Evolutionary conservation across 441 rosid genomes (phyloP).

Genomic region (Capsella rubella): DNA sequence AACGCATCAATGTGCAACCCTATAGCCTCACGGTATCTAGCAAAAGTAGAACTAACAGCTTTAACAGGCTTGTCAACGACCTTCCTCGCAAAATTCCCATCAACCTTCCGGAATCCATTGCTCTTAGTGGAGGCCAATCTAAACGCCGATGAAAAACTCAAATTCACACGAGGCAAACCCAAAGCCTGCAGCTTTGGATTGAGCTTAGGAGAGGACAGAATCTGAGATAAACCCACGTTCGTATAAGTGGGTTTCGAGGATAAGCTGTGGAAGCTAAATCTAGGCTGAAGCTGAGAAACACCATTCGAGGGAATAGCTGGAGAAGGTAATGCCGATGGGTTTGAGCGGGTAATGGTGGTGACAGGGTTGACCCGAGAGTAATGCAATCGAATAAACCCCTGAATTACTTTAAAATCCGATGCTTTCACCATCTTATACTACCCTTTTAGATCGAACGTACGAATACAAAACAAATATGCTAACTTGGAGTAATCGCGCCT

Average conservation of each 20-base stretch:
- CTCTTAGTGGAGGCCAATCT: constrained; percentile 53
- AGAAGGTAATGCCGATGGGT: constrained; percentile 31
- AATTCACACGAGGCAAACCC: constrained; percentile 38
- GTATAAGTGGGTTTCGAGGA: constrained; percentile 49
- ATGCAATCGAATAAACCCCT: constrained; percentile 57
- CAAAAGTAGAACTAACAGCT: constrained; percentile 59
- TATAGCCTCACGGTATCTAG: constrained; percentile 69
- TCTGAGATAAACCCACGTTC: constrained; percentile 49
- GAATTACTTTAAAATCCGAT: constrained; percentile 54
- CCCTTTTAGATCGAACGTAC: constrained; percentile 21
- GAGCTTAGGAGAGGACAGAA: constrained; percentile 32
- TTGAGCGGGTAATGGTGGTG: constrained; percentile 35
- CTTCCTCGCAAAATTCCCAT: constrained; percentile 55
- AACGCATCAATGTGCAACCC: constrained; percentile 85
- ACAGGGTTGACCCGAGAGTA: constrained; percentile 43
- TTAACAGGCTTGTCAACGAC: constrained; percentile 63
- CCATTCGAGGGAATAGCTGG: constrained; percentile 41
- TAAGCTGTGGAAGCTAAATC: constrained; percentile 33
- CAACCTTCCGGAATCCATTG: constrained; percentile 46
- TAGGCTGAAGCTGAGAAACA: constrained; percentile 42
- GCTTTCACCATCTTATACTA: constrained; percentile 58
- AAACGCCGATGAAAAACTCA: constrained; percentile 47
- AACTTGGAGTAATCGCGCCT: neutral
- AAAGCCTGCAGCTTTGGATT: constrained; percentile 29
- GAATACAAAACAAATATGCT: constrained; percentile 6